These are phyloP conservation scores for Zygosaccharomyces bisporus DNA, from an alignment of 805 yeast genomes.

Conservation along the genomic window DNA sequence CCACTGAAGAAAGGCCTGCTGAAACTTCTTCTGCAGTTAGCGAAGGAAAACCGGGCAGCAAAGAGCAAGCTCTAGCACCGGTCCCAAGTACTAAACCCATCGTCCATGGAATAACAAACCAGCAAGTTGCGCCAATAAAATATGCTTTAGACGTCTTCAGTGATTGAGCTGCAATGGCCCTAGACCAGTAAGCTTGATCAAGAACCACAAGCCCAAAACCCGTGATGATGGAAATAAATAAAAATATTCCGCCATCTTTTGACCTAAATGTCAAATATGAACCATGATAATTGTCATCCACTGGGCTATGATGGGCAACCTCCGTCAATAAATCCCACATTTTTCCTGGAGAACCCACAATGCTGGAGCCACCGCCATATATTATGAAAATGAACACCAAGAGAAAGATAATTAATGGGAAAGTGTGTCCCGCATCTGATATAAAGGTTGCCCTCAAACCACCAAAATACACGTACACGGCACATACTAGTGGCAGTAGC, in stretches of 20 bases:
- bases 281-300: constrained; percentile 36
- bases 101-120: constrained; percentile 41
- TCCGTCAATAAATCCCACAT: constrained; percentile 43
- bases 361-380: constrained; percentile 34
- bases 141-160: constrained; percentile 38
- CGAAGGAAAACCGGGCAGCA: constrained; percentile 35
- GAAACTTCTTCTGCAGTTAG: constrained; percentile 38
- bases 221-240: constrained; percentile 34
- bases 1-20: constrained; percentile 42
- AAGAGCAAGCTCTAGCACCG: constrained; percentile 38
- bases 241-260: constrained; percentile 33
- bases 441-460: constrained; percentile 52
- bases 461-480: constrained; percentile 48
- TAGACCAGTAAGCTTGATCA: constrained; percentile 42
- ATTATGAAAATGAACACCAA: constrained; percentile 37
- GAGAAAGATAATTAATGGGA: constrained; percentile 41
- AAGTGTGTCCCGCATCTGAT: constrained; percentile 50
- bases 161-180: constrained; percentile 43
- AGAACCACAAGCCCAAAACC: constrained; percentile 39
- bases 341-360: constrained; percentile 43
- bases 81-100: constrained; percentile 40
- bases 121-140: constrained; percentile 39
- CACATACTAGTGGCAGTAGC: constrained; percentile 47
- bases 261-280: constrained; percentile 39
- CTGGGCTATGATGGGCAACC: constrained; percentile 34